Percentiles rank a stretch among this genome's conserved stretches.
Evolutionary conservation across 192 early-diverging fungal species (phyloP).

Genomic region (Mortierella claussenii): DNA sequence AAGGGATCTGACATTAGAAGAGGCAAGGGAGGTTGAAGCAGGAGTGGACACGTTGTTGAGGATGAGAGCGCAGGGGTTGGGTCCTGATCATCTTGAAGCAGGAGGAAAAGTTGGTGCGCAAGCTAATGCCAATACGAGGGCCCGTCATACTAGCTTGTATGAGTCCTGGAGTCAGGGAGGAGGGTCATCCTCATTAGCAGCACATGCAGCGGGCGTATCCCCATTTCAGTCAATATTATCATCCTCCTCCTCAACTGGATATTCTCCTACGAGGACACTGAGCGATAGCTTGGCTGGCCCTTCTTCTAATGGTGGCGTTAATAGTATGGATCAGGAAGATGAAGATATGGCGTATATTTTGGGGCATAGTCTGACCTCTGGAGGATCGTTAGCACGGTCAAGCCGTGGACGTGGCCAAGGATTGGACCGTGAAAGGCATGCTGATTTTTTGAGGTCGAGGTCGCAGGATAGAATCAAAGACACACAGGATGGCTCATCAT

Average conservation of each 20-base stretch:
- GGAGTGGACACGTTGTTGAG: constrained; percentile 25
- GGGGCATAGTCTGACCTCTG: constrained; percentile 37
- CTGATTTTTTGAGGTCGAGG: constrained; percentile 15
- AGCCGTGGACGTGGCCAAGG: constrained; percentile 23
- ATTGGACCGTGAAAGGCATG: constrained; percentile 2
- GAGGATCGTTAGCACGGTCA: constrained; percentile 24
- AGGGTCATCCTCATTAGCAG: no score
- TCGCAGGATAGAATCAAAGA: no score
- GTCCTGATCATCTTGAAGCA: not conserved
- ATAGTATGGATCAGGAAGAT: constrained; percentile 14
- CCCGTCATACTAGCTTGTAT: constrained; percentile 17
- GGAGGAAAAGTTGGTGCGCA: not conserved
- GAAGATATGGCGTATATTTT: constrained; percentile 40
- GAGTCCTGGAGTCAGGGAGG: constrained; percentile 40
- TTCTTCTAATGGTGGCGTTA: not conserved
- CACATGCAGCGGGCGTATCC: not conserved
- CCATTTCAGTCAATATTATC: not conserved
- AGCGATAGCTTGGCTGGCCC: not conserved
- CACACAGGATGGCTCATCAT: not conserved
- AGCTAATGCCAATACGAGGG: constrained; percentile 2
- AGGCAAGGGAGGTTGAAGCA: constrained; percentile 23
- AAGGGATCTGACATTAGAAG: constrained; percentile 6
- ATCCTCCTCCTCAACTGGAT: not conserved
- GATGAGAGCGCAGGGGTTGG: constrained; percentile 19
- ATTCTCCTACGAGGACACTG: not conserved